Base-by-base conservation (phyloP, 169 alveolate genomes). In the Amoebophrya sp. region DNA sequence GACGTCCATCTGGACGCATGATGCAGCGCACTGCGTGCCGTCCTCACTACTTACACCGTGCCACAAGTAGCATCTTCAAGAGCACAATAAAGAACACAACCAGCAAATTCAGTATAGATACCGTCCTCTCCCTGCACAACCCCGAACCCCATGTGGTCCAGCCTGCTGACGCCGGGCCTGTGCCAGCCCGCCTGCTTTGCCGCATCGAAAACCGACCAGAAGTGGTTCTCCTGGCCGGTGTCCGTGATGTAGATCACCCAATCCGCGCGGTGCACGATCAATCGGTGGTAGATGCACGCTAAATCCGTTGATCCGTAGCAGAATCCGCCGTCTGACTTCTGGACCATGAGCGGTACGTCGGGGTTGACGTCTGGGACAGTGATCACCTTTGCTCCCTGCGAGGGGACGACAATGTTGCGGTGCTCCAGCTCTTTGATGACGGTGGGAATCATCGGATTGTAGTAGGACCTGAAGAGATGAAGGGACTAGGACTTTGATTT, bases 271-370 rank as follows among this genome's bases (percentile, higher is more conserved):
- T 47, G 94, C 77, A 94, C 95, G 23, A 96, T 97, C 39, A 12
- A 77, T 94, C 99, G 92, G 91, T 97, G 96, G 40, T 95, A 94
- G 88, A 97, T 94, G 77, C 99, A 98, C 7, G 99, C 99, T 93
- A 99, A 90, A 93, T 99, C 99, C 0, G 99, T 99, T 40, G 99
- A 95, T 93, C 98, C 99, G 94, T 99, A 99, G 39, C 99, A 99
- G 94, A 95, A 98, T 35, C 99, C 99, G 25, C 99, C 99, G 93
- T 98, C 99, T 32, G 97, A 94, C 93, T 98, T 98, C 89, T 96
- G 97, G 35, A 97, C 97, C 96, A 98, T 97, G 90, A 98, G 93
- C 39, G 99, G 99, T 39, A 92, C 92, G 25, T 90, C 90, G 89
- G 88, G 83, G 32, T 66, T 66, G 35, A 66, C 83, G 83, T 66